Percentiles rank a stretch among this genome's conserved stretches.
Conservation (phyloP, 768 basidiomycete genomes). For the Agrocybe pediades region DNA sequence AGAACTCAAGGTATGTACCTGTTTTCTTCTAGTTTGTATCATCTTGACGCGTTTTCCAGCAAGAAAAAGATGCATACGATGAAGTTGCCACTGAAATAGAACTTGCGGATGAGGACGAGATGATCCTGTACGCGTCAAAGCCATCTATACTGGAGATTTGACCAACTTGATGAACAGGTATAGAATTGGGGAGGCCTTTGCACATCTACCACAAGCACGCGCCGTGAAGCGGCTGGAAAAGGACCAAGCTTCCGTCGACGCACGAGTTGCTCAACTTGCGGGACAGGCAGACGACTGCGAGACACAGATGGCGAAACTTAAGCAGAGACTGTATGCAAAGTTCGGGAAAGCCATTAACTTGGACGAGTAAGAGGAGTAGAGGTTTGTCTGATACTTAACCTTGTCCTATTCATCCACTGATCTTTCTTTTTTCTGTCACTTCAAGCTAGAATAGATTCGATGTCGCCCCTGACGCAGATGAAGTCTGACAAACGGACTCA, state of each 20-base stretch:
- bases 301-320: conserved; percentile 77
- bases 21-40: not conserved
- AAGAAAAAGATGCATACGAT: conserved; percentile 93
- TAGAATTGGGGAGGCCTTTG: conserved; percentile 87
- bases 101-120: conserved; percentile 82
- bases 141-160: not conserved
- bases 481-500: not conserved
- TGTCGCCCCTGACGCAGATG: too few species aligned
- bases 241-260: conserved; percentile 63
- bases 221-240: conserved; percentile 74
- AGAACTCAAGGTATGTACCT: conserved; percentile 62
- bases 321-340: conserved; percentile 81
- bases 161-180: conserved; percentile 63
- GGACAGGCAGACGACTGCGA: conserved; percentile 65
- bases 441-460: too few species aligned
- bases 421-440: too few species aligned
- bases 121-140: conserved; percentile 59
- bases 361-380: conserved; percentile 81
- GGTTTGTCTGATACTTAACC: too few species aligned
- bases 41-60: conserved; percentile 43
- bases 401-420: too few species aligned
- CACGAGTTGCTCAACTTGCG: conserved; percentile 52
- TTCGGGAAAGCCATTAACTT: conserved; percentile 94
- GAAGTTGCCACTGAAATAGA: conserved; percentile 88
- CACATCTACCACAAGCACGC: conserved; percentile 69